A percentile compares a stretch with the other conserved stretches of the same genome.
Conservation (phyloP, 305 asterid species). For the Vinca major region DNA sequence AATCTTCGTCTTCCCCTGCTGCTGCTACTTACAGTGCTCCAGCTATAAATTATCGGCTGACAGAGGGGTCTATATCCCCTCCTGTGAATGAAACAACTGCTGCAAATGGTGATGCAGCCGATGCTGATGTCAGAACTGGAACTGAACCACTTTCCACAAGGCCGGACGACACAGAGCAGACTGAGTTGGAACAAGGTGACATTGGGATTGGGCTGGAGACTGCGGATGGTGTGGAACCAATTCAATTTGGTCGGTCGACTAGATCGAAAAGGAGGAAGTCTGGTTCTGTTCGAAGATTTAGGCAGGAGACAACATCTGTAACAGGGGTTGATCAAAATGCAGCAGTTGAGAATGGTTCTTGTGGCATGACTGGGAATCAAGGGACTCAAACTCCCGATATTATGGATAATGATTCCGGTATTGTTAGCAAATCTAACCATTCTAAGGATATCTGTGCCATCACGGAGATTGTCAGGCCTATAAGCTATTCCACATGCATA, state of each 20-base stretch:
- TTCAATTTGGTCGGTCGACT: slow-evolving; percentile 46
- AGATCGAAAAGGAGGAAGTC: slow-evolving; percentile 88
- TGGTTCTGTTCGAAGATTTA: slow-evolving; percentile 75
- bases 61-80: slow-evolving; percentile 36
- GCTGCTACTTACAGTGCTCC: slow-evolving; percentile 50
- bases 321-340: slow-evolving; percentile 23
- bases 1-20: slow-evolving; percentile 42
- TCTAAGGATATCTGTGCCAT: slow-evolving; percentile 43
- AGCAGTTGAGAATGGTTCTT: slow-evolving; percentile 13
- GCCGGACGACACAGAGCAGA: slow-evolving; percentile 33
- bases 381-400: slow-evolving; percentile 30
- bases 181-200: slow-evolving; percentile 22
- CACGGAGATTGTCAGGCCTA: slow-evolving; percentile 60
- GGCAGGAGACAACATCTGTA: slow-evolving; percentile 33
- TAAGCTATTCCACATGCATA: slow-evolving; percentile 44
- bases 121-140: slow-evolving; percentile 29
- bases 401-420: slow-evolving; percentile 22
- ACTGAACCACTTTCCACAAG: slow-evolving; percentile 17
- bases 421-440: slow-evolving; percentile 36
- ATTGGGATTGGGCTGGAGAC: slow-evolving; percentile 28
- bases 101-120: slow-evolving; percentile 24
- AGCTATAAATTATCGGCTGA: slow-evolving; percentile 32
- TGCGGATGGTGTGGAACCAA: slow-evolving; percentile 27
- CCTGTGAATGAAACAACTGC: slow-evolving; percentile 21
- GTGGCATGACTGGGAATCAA: slow-evolving; percentile 23